Conservation (phyloP, 164 flowering plant species). For the Pachysandra terminalis region DNA sequence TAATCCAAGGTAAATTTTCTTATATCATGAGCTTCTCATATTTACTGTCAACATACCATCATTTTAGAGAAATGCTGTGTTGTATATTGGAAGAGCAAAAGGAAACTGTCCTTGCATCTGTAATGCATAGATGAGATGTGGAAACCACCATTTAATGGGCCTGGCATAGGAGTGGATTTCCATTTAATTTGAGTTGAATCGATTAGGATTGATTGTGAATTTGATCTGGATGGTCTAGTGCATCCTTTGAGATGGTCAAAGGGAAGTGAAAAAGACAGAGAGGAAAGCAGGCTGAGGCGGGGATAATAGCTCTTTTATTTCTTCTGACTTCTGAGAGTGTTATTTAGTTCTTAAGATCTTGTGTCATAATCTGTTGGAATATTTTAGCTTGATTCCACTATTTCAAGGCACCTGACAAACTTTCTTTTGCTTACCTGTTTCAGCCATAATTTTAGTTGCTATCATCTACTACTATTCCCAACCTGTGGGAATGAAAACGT, state of each 20-base stretch:
- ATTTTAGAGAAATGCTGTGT: neutral
- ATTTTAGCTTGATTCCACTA: neutral
- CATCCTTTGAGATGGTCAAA: too few relatives aligned
- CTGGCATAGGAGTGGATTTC: neutral
- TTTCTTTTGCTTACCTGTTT: slow-evolving; percentile 23
- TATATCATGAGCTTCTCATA: neutral
- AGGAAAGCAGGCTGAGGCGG: neutral
- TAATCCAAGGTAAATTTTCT: slow-evolving; percentile 64
- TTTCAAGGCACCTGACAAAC: slow-evolving; percentile 8
- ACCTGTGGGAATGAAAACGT: slow-evolving; percentile 58
- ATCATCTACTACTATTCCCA: slow-evolving; percentile 77
- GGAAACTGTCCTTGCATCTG: neutral
- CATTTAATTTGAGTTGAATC: neutral
- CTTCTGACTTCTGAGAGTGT: neutral
- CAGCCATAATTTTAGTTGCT: slow-evolving; percentile 81
- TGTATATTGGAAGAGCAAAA: neutral
- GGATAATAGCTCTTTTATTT: neutral
- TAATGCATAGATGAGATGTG: neutral
- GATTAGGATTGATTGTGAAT: neutral
- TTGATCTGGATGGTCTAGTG: neutral
- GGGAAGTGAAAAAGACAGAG: too few relatives aligned
- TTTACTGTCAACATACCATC: neutral
- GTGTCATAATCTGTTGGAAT: neutral
- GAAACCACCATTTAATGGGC: neutral
- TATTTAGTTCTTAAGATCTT: neutral